phyloP scores from a whole-genome alignment of 2,329 filamentous ascomycete genomes.

The Magnaporthiopsis rhizophila region DNA sequence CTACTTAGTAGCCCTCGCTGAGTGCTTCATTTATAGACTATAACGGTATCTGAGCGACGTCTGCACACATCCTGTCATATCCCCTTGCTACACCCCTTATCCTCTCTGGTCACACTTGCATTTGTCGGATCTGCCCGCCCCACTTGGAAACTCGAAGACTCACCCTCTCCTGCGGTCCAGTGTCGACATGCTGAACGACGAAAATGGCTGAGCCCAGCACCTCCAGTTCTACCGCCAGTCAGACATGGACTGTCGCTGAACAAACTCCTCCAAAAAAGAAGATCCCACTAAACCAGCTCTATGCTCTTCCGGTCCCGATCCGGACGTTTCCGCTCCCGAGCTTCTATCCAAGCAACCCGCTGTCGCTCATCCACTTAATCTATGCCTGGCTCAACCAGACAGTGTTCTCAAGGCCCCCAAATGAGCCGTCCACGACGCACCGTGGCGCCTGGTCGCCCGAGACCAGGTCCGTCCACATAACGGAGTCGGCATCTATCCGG shows the following conservation, averaged over 20 bases:
- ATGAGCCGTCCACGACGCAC: conserved; percentile 58
- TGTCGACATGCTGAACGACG: conserved; percentile 15
- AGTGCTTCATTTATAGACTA: conserved; percentile 72
- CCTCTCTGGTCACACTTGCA: background rate
- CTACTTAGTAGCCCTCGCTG: conserved; percentile 53
- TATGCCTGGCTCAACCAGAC: conserved; percentile 71
- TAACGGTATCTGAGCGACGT: conserved; percentile 87
- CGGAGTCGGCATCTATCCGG: conserved; percentile 64
- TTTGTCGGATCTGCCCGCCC: background rate
- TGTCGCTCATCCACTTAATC: conserved; percentile 75
- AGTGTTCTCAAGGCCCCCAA: conserved; percentile 58
- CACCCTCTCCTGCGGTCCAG: conserved; percentile 6
- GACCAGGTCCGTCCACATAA: conserved; percentile 78
- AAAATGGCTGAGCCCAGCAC: conserved; percentile 23
- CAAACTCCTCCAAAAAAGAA: conserved; percentile 14
- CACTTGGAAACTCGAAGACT: conserved; percentile 1
- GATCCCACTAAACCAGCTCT: conserved; percentile 56
- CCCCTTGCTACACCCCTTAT: background rate
- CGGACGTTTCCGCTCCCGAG: conserved; percentile 75
- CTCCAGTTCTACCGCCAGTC: conserved; percentile 14
- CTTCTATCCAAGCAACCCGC: conserved; percentile 85
- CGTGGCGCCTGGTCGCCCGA: conserved; percentile 72
- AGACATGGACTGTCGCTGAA: conserved; percentile 45
- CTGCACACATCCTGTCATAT: background rate
- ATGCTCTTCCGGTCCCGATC: conserved; percentile 73